Percentiles rank a stretch among this genome's conserved stretches.
Conservation (phyloP, 495 filamentous ascomycete species). For the Penicillium arizonense region DNA sequence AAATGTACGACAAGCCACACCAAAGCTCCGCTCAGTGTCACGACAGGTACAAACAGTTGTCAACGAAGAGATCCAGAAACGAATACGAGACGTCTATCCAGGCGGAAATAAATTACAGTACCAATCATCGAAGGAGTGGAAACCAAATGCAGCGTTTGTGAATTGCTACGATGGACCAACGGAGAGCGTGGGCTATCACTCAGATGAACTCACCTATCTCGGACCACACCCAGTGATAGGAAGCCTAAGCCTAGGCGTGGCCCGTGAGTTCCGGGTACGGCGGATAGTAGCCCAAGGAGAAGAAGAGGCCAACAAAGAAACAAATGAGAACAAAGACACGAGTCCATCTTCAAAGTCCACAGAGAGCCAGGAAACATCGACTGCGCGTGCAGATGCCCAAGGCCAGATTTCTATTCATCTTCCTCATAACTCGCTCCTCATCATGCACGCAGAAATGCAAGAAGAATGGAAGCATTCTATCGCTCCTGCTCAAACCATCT, state of each 20-base stretch:
- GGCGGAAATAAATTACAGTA: constrained; percentile 70
- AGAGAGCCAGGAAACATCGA: constrained; percentile 14
- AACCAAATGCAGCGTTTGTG: constrained; percentile 85
- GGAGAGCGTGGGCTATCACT: constrained; percentile 86
- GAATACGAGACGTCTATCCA: constrained; percentile 62
- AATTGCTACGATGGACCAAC: constrained; percentile 84
- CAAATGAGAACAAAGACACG: constrained; percentile 3
- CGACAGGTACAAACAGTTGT: constrained; percentile 67
- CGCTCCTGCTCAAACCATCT: constrained; percentile 66
- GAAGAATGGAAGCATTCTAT: constrained; percentile 65
- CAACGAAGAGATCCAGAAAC: constrained; percentile 66
- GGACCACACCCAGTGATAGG: constrained; percentile 87
- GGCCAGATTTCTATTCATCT: constrained; percentile 90
- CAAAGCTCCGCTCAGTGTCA: constrained; percentile 65
- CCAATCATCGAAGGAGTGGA: constrained; percentile 72
- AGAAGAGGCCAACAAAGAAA: constrained; percentile 16
- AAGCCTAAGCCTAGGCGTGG: constrained; percentile 83
- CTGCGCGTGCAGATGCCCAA: constrained; percentile 54
- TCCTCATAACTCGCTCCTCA: constrained; percentile 85
- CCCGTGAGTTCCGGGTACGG: constrained; percentile 85
- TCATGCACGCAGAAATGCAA: constrained; percentile 89
- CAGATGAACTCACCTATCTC: constrained; percentile 89
- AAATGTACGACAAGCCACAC: constrained; percentile 73
- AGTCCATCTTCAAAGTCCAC: background rate
- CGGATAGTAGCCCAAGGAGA: constrained; percentile 62